Conservation (phyloP, 2,329 filamentous ascomycete genomes). For the Drechslerella dactyloides region DNA sequence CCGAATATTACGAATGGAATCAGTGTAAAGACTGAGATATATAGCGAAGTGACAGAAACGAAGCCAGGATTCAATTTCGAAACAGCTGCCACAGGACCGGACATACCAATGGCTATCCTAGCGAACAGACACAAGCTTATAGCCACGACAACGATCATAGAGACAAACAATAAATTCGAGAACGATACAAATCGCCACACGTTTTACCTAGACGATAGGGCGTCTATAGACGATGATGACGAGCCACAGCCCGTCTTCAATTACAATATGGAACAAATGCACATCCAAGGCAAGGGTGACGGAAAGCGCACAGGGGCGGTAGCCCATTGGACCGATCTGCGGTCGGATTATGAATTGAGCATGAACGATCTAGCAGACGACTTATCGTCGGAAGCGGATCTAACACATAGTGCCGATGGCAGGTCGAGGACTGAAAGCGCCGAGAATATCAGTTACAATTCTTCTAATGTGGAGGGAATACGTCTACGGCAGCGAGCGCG, state of each 20-base stretch:
- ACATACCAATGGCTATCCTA: constrained; percentile 32
- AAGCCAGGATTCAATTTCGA: constrained; percentile 21
- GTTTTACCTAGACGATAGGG: constrained; percentile 29
- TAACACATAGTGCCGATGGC: constrained; percentile 13
- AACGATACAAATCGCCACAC: constrained; percentile 23
- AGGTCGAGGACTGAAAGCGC: constrained; percentile 23
- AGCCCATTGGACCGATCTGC: constrained; percentile 40
- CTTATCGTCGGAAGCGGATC: constrained; percentile 26
- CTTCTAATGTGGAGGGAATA: constrained; percentile 40
- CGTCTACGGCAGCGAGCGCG: constrained; percentile 29
- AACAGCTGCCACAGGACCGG: neutral
- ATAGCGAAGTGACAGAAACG: constrained; percentile 50
- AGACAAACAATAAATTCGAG: constrained; percentile 32
- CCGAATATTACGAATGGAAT: constrained; percentile 44
- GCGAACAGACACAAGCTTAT: constrained; percentile 18
- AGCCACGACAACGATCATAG: constrained; percentile 36
- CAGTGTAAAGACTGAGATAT: constrained; percentile 52
- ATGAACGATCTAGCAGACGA: constrained; percentile 30
- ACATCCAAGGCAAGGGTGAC: constrained; percentile 17
- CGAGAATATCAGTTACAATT: constrained; percentile 29
- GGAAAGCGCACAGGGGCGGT: constrained; percentile 13
- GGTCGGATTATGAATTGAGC: constrained; percentile 47
- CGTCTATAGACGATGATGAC: constrained; percentile 28
- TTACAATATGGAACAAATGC: constrained; percentile 1
- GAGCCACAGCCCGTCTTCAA: constrained; percentile 14